These are phyloP conservation scores for Turnera subulata DNA, from an alignment of 345 rosid species.

Conservation along the genomic window DNA sequence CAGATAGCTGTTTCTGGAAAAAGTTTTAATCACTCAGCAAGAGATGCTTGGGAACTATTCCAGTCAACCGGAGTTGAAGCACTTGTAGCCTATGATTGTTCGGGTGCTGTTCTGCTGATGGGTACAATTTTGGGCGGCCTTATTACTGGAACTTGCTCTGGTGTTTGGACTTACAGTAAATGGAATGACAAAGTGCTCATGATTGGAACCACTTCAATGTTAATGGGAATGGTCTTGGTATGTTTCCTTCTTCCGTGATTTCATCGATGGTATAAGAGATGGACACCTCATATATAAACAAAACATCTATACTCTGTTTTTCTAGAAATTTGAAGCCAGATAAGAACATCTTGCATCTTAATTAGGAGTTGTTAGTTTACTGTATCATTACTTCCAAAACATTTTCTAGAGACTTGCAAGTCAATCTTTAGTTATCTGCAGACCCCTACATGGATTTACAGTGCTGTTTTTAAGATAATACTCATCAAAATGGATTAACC, in stretches of 20 bases:
- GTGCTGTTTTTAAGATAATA: no score
- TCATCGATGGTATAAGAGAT: no score
- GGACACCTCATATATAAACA: no score
- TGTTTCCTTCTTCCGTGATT: constrained; percentile 23
- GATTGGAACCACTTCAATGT: constrained; percentile 91
- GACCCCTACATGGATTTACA: no score
- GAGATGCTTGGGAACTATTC: constrained; percentile 97
- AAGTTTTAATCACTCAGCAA: constrained; percentile 88
- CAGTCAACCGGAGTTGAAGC: constrained; percentile 99
- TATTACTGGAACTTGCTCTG: constrained; percentile 79
- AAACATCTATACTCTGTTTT: no score
- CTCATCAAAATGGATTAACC: no score
- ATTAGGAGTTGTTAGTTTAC: no score
- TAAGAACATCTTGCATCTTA: no score
- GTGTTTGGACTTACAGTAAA: constrained; percentile 77
- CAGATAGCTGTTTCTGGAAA: constrained; percentile 94
- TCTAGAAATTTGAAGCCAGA: no score
- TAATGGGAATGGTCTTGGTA: constrained; percentile 97
- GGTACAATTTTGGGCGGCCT: constrained; percentile 87
- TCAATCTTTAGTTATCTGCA: no score
- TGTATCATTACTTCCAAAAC: no score
- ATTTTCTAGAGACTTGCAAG: no score
- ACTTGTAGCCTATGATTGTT: constrained; percentile 90
- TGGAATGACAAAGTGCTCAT: constrained; percentile 58
- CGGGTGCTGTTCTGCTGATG: constrained; percentile 93